Base-by-base conservation (phyloP, 345 rosid species). In the Noccaea caerulescens region DNA sequence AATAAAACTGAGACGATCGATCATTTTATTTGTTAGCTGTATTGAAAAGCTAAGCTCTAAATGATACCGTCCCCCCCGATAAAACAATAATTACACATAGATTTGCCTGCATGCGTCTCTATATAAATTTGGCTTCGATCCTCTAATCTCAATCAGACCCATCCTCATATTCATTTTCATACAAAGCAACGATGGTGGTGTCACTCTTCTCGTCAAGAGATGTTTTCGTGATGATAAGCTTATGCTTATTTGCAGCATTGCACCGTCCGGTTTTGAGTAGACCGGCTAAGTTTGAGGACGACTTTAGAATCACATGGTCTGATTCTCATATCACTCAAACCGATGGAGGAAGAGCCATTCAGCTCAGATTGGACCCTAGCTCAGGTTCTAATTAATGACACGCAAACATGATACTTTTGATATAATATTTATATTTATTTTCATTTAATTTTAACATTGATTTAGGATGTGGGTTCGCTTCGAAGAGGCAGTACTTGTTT, bases 391-490 rank as follows among this genome's bases (percentile, higher is more conserved):
- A 3, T 58, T 6, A 46, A 9, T 46, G 49, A 9, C 8, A 32
- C 55, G 5, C 8, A 47, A 30, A 14, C 43, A 30, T 54, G 30
- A 27, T 27, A 27, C 30, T 27, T 27, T 27, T 27, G 30, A 69
- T 10, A 11, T 30, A 3, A 16, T 50, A 33, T 23, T 32, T 6
- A 30, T 9, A n/a, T 45, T 18, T 11, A 18, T 1, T 16, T 12
- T 11, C 38, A 58, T 58, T 16, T 36, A 23, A n/a, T n/a, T n/a
- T 58, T 38, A 33, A 38, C 39, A 23, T 25, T 75, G 39, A 11
- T 54, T 56, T 76, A 88, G 98, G 98, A 66, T 85, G 92, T 69
- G 98, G 98, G 63, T 93, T 93, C 73, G 86, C 96, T 66, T 93
- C 97, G 60, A 90, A 87, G 81, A 72, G 69, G 14, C 45, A 76